Evolutionary conservation across 2,329 filamentous ascomycete species (phyloP).

Genomic region (Alternaria sp.): DNA sequence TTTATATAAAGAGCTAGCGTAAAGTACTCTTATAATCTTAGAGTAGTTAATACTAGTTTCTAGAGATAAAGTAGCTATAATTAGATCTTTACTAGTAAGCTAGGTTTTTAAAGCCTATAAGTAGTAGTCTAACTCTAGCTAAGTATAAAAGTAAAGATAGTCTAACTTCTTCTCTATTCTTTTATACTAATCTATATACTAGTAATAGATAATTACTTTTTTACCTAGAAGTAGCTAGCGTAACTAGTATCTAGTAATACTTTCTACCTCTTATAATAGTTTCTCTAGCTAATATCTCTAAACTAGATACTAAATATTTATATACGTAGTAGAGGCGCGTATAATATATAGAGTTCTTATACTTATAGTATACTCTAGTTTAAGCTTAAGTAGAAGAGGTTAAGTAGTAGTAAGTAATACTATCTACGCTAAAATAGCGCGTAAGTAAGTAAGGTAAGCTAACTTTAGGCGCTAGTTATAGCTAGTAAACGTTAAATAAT

Average conservation of each 20-base stretch:
- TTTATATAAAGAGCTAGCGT: slow-evolving; percentile 1
- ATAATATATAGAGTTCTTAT: no score
- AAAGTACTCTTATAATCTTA: slow-evolving; percentile 10
- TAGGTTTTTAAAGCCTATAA: no score
- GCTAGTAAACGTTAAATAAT: slow-evolving; percentile 21
- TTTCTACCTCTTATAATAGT: no score
- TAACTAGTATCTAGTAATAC: background rate
- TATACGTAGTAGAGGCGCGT: no score
- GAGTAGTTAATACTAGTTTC: slow-evolving; percentile 23
- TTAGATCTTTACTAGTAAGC: slow-evolving; percentile 7
- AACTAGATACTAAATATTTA: no score
- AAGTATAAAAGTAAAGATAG: slow-evolving; percentile 18
- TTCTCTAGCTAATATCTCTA: no score
- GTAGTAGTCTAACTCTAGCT: no score
- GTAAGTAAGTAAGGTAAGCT: slow-evolving; percentile 13
- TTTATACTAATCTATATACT: slow-evolving; percentile 15
- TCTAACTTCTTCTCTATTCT: slow-evolving; percentile 7
- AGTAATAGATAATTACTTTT: slow-evolving; percentile 24
- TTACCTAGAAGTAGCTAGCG: slow-evolving; percentile 3
- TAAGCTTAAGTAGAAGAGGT: no score
- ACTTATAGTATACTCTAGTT: no score
- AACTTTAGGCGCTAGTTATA: slow-evolving; percentile 21
- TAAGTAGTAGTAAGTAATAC: slow-evolving; percentile 17
- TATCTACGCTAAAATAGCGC: slow-evolving; percentile 11
- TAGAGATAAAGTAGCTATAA: slow-evolving; percentile 26